Conservation (phyloP, 495 filamentous ascomycete species). For the Hypoxylon lienhwacheense region DNA sequence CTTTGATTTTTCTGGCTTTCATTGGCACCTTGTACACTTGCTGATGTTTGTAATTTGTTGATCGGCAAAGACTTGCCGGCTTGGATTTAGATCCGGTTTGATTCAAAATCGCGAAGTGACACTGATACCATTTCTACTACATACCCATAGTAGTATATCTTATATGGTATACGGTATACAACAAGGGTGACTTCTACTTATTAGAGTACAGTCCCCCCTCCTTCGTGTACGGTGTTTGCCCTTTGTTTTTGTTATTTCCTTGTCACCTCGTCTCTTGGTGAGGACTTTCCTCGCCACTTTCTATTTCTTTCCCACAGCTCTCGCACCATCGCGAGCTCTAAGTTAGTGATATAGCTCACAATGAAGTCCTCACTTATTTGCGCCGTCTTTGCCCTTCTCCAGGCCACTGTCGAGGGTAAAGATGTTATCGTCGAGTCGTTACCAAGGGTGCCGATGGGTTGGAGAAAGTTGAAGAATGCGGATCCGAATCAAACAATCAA, state of each 20-base stretch:
- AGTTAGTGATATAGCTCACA: neutral
- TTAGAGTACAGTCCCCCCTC: constrained; percentile 9
- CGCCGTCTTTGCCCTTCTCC: constrained; percentile 29
- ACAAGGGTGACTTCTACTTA: constrained; percentile 23
- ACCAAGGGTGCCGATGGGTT: constrained; percentile 46
- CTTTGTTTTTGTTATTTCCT: neutral
- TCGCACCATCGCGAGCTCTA: neutral
- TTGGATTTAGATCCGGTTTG: too few species aligned
- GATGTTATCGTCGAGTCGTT: constrained; percentile 53
- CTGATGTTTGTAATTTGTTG: too few species aligned
- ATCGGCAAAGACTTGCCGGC: neutral
- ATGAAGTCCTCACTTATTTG: constrained; percentile 34
- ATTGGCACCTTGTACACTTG: neutral
- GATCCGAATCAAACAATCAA: constrained; percentile 45
- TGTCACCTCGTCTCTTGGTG: constrained; percentile 2
- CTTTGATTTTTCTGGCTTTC: neutral
- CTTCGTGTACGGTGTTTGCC: neutral
- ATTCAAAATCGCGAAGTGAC: too few species aligned
- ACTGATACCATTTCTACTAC: too few species aligned
- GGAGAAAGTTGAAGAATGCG: constrained; percentile 47
- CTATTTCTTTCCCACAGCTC: neutral
- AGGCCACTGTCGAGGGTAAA: constrained; percentile 24
- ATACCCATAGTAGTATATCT: too few species aligned
- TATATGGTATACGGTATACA: too few species aligned
- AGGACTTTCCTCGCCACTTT: constrained; percentile 5